These are phyloP conservation scores for Colletotrichum horii DNA, from an alignment of 2,329 filamentous ascomycete genomes.

Conservation along the genomic window DNA sequence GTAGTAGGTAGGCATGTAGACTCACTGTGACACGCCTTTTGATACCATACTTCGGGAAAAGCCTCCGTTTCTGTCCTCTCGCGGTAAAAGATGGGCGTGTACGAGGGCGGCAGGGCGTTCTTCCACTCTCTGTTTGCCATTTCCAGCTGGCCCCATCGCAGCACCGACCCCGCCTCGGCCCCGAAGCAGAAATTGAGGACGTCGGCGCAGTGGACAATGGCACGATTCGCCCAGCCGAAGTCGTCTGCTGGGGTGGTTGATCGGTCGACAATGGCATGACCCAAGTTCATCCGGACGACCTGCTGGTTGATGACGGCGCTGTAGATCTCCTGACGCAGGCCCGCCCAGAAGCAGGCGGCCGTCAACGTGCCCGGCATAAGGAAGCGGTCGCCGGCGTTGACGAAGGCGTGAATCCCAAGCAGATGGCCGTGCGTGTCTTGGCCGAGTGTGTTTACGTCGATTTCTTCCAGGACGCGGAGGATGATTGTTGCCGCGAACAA, in stretches of 20 bases:
- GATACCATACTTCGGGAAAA: constrained; percentile 34
- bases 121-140: constrained; percentile 24
- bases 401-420: constrained; percentile 51
- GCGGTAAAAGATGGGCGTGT: constrained; percentile 23
- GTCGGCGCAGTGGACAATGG: constrained; percentile 66
- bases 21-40: constrained; percentile 22
- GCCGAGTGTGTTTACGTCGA: constrained; percentile 45
- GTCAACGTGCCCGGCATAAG: constrained; percentile 42
- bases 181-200: constrained; percentile 69
- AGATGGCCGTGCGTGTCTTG: constrained; percentile 52
- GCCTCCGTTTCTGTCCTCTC: constrained; percentile 31
- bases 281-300: constrained; percentile 53
- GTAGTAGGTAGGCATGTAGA: neutral
- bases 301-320: constrained; percentile 56
- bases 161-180: constrained; percentile 27
- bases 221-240: constrained; percentile 66
- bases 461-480: constrained; percentile 61
- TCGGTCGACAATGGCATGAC: constrained; percentile 52
- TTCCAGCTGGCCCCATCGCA: constrained; percentile 21
- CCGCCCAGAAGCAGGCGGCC: constrained; percentile 63
- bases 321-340: constrained; percentile 65
- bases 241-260: constrained; percentile 53
- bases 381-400: constrained; percentile 41
- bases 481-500: constrained; percentile 62
- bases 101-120: constrained; percentile 18